Conservation (phyloP, 352 stramenopile genomes). For the Globisporangium mamillatum region DNA sequence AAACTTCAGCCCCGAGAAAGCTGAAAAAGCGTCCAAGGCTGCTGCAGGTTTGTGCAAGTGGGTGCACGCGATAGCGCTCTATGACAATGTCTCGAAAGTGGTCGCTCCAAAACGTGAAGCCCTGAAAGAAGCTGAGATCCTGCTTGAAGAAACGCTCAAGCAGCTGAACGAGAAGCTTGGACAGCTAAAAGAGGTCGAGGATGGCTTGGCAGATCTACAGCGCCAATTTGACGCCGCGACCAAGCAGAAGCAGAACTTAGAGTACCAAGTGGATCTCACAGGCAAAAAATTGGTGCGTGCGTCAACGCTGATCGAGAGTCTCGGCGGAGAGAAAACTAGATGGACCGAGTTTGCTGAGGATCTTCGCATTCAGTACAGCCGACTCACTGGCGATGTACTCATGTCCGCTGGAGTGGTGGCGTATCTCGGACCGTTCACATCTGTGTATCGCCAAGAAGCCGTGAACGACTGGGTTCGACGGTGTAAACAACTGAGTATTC, state of each 20-base stretch:
- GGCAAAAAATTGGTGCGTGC: conserved; percentile 92
- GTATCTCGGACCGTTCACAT: conserved; percentile 93
- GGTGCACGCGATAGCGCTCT: conserved; percentile 92
- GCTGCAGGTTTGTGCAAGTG: conserved; percentile 92
- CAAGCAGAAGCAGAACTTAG: conserved; percentile 90
- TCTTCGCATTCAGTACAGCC: conserved; percentile 80
- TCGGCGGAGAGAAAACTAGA: conserved; percentile 90
- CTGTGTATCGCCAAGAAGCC: conserved; percentile 76
- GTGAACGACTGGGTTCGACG: conserved; percentile 75
- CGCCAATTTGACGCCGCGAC: conserved; percentile 86
- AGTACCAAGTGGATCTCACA: conserved; percentile 91
- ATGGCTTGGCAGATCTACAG: conserved; percentile 86
- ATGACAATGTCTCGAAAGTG: conserved; percentile 92
- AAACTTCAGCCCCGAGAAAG: conserved; percentile 90
- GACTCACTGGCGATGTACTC: conserved; percentile 91
- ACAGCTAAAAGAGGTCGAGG: conserved; percentile 90
- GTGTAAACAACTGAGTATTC: conserved; percentile 78
- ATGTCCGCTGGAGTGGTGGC: conserved; percentile 91
- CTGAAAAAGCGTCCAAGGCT: conserved; percentile 92
- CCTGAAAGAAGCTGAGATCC: conserved; percentile 74
- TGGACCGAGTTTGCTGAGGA: conserved; percentile 90
- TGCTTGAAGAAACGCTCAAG: conserved; percentile 87
- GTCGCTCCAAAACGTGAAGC: conserved; percentile 92
- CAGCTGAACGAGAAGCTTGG: conserved; percentile 90
- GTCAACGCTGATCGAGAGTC: conserved; percentile 91